These are phyloP conservation scores for Alternaria burnsii DNA, from an alignment of 2,329 filamentous ascomycete genomes.

Conservation along the genomic window DNA sequence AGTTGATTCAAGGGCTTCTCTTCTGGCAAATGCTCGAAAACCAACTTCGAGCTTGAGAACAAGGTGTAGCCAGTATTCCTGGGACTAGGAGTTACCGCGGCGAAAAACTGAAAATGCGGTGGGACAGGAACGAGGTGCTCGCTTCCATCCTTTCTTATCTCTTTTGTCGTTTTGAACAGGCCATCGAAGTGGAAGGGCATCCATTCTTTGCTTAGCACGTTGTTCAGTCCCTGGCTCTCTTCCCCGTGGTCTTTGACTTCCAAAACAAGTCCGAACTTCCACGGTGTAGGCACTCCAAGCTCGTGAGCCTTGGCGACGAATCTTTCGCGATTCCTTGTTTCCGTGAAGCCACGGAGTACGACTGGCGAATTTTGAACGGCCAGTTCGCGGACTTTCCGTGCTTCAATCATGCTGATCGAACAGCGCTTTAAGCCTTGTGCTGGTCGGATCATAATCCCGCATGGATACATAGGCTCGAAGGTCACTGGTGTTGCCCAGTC, in stretches of 20 bases:
- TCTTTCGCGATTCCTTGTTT: constrained; percentile 57
- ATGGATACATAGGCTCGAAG: constrained; percentile 33
- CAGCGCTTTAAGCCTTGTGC: constrained; percentile 14
- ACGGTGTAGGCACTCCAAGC: constrained; percentile 59
- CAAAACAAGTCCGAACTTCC: constrained; percentile 68
- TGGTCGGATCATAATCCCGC: constrained; percentile 30
- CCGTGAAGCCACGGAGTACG: constrained; percentile 61
- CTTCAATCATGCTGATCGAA: constrained; percentile 56
- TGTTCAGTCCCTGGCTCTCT: constrained; percentile 59
- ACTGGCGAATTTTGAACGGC: constrained; percentile 63
- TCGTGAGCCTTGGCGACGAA: constrained; percentile 60
- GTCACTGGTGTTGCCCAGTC: constrained; percentile 15
- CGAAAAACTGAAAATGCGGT: constrained; percentile 62
- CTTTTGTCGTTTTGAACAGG: constrained; percentile 59
- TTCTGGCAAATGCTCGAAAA: constrained; percentile 59
- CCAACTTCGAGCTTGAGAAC: constrained; percentile 61
- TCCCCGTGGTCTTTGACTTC: constrained; percentile 68
- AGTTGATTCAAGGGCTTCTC: constrained; percentile 51
- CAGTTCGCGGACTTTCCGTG: constrained; percentile 56
- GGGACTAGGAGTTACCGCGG: constrained; percentile 57
- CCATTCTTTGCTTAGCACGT: constrained; percentile 59
- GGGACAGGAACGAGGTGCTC: constrained; percentile 25
- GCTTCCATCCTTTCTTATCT: constrained; percentile 40
- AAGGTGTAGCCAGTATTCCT: constrained; percentile 63
- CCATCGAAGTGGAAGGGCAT: constrained; percentile 69